phyloP scores from a whole-genome alignment of 1,284 basidiomycete species.

The Calocybe gambosa region DNA sequence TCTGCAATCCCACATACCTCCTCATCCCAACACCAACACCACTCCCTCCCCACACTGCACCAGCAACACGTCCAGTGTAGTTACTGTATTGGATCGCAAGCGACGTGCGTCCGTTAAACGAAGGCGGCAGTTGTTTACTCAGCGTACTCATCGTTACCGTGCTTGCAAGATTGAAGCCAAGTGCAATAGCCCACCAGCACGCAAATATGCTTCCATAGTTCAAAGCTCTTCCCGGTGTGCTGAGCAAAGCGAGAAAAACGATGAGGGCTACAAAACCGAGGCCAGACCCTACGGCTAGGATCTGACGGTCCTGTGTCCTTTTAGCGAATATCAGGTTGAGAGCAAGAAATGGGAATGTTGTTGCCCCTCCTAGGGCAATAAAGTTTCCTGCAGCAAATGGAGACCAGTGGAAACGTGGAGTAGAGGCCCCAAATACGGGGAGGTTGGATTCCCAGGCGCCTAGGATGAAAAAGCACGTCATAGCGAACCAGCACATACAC shows the following conservation, averaged over 20 bases:
- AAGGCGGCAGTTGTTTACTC: constrained; percentile 58
- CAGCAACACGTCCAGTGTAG: constrained; percentile 54
- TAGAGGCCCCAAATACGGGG: constrained; percentile 52
- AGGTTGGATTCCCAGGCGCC: constrained; percentile 70
- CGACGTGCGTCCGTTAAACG: constrained; percentile 53
- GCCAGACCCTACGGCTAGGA: constrained; percentile 47
- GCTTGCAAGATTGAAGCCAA: constrained; percentile 65
- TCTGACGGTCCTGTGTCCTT: constrained; percentile 55
- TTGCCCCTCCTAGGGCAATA: constrained; percentile 60
- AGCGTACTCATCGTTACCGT: constrained; percentile 61
- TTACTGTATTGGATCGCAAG: constrained; percentile 65
- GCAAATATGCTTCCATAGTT: constrained; percentile 48
- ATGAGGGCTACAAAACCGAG: constrained; percentile 50
- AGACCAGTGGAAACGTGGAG: constrained; percentile 42
- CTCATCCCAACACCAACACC: constrained; percentile 62
- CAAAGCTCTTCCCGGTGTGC: constrained; percentile 24
- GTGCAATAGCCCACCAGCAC: constrained; percentile 62
- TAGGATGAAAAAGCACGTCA: constrained; percentile 70
- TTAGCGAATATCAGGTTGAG: constrained; percentile 51
- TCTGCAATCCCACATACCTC: constrained; percentile 56
- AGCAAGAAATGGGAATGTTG: constrained; percentile 62
- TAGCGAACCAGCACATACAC: constrained; percentile 69
- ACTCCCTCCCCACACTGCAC: constrained; percentile 63
- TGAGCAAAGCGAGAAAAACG: constrained; percentile 42
- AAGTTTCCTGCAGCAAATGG: constrained; percentile 66